Evolutionary conservation across 441 rosid genomes (phyloP).

Genomic region (Erodium texanum): DNA sequence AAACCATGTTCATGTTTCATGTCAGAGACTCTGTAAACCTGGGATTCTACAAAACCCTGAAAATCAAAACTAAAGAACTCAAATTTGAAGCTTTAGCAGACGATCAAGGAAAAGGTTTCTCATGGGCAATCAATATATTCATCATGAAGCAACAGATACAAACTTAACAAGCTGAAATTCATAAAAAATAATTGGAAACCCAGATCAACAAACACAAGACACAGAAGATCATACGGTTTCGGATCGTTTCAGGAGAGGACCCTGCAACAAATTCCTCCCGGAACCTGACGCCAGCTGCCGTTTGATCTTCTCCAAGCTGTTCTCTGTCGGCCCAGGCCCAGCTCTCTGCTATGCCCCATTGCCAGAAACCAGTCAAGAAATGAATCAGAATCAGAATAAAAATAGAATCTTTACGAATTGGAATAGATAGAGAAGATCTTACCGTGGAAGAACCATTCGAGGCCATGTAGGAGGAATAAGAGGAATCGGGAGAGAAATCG

Average conservation of each 20-base stretch:
- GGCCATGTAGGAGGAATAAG: too few relatives aligned
- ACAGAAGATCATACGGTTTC: conserved; percentile 54
- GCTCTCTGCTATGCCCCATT: conserved; percentile 33
- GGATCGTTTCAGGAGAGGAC: conserved; percentile 92
- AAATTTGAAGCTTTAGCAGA: background rate
- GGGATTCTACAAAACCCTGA: background rate
- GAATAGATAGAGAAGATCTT: too few relatives aligned
- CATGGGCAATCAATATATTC: background rate
- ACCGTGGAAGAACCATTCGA: too few relatives aligned
- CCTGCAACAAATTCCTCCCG: conserved; percentile 75
- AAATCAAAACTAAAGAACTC: background rate
- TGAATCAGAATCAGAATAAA: too few relatives aligned
- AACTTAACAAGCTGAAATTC: background rate
- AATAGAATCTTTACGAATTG: too few relatives aligned
- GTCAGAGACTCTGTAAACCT: background rate
- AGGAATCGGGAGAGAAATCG: too few relatives aligned
- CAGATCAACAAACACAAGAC: conserved; percentile 7
- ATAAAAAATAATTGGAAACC: background rate
- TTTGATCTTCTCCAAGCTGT: conserved; percentile 90
- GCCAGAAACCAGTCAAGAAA: background rate
- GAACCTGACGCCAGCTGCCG: conserved; percentile 91
- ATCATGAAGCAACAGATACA: background rate
- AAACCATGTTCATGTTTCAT: too few relatives aligned
- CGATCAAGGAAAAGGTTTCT: background rate
- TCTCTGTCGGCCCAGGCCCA: conserved; percentile 46